Base-by-base conservation (phyloP, 2,329 filamentous ascomycete species). In the Neofusicoccum laricinum region DNA sequence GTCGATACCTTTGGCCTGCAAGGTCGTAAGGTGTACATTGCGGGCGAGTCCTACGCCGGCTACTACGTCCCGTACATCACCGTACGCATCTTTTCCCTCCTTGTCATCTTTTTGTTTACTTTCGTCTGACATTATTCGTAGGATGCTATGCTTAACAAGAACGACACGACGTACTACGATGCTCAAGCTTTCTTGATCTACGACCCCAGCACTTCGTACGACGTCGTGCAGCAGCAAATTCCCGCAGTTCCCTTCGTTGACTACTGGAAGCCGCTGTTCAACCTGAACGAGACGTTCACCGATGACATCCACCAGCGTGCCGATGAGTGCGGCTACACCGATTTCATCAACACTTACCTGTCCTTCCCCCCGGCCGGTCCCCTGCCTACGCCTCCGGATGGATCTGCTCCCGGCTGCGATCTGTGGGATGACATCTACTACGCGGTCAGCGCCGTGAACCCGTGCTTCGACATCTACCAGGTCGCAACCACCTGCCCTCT, bases 21-120 rank as follows among this genome's bases (percentile, higher is more conserved):
- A 19, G 83, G 84, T 12, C 86, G 84, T 69, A 90, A 90, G 67
- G 83, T 92, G 10, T 94, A 90, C 74, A 85, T 95, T 64, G 84
- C 89, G 0, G 91, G 90, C 6, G 90, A 91, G 74, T 88, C 84
- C 0, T 66, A 50, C 0, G 63, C 63, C 17, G 88, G 90, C 15
- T 76, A 74, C 67, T 86, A 86, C 67, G 81, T 85, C 4, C 84
- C 85, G 0, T 86, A 86, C 71, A 85, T 87, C 63, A 61, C 40
- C 40, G 55, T 59, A 36, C 25, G 55, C 17, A 12, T 36, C 15
- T 41, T 63, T 19, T 46, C 40, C 14, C 46, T 48, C 58, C 55
- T n/a, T 25, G 77, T 25, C 77, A 80, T 88, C 69, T 85, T 89
- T 2, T 89, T 89, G 93, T 65, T 89, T 1, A 15, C 32, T 19